Percentiles rank a stretch among this genome's conserved stretches.
These are phyloP conservation scores for Chlamydomonas reinhardtii DNA, from an alignment of 163 green algal genomes.

Conservation along the genomic window DNA sequence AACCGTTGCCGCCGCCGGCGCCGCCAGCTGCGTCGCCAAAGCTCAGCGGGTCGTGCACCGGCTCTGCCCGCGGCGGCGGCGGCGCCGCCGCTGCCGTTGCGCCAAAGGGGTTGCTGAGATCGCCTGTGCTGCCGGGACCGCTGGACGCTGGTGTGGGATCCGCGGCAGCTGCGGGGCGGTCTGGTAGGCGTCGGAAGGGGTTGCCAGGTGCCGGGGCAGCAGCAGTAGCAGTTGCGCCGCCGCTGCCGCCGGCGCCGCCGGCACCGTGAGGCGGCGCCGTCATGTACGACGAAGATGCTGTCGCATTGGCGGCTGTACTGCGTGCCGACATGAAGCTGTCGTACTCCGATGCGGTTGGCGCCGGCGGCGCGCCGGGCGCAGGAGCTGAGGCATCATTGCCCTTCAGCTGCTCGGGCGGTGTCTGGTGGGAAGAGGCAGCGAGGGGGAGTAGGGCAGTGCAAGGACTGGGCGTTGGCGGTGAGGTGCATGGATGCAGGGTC, in stretches of 20 bases:
- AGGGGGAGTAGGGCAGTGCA: no score
- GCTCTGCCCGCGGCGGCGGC: neutral
- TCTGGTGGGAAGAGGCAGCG: neutral
- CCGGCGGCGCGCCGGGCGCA: no score
- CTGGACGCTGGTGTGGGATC: neutral
- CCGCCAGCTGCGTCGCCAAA: slow-evolving; percentile 4
- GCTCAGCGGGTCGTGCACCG: neutral
- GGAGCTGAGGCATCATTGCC: no score
- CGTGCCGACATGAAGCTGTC: slow-evolving; percentile 34
- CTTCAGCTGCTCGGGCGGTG: neutral
- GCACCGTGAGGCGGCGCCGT: neutral
- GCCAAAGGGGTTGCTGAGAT: neutral
- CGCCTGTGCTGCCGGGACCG: neutral
- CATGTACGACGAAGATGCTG: slow-evolving; percentile 23
- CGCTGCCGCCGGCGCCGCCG: neutral
- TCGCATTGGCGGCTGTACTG: no score
- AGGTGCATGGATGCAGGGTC: no score
- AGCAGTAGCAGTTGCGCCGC: neutral
- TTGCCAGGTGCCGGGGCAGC: neutral
- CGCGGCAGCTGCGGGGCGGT: neutral
- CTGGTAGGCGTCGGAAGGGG: neutral
- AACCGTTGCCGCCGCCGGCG: neutral
- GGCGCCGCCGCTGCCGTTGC: neutral
- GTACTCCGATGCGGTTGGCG: neutral
- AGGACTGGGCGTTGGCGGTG: no score